Evolutionary conservation across 169 alveolate genomes (phyloP).

Genomic region (Eimeria nieschulzi): DNA sequence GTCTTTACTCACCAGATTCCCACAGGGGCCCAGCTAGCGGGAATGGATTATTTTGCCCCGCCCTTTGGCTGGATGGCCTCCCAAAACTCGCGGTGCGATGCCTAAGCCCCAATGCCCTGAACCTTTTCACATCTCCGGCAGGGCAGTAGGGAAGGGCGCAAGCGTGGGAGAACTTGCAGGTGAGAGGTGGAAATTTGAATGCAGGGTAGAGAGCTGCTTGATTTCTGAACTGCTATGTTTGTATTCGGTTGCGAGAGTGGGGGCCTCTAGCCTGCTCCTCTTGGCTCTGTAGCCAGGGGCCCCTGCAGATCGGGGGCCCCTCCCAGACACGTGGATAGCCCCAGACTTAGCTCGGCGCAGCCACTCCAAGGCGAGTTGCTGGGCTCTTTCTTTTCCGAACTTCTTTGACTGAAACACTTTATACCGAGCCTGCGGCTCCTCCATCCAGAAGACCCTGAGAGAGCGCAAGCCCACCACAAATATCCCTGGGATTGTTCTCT

Average conservation of each 20-base stretch:
- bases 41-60: no score
- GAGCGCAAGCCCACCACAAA: neutral
- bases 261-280: conserved; percentile 51
- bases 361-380: conserved; percentile 76
- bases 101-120: no score
- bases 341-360: conserved; percentile 73
- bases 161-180: conserved; percentile 53
- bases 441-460: conserved; percentile 73
- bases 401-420: conserved; percentile 75
- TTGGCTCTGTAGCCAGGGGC: conserved; percentile 52
- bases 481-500: neutral
- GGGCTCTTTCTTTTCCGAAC: conserved; percentile 75
- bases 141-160: conserved; percentile 58
- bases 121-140: neutral
- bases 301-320: conserved; percentile 65
- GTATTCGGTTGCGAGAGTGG: conserved; percentile 59
- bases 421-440: conserved; percentile 70
- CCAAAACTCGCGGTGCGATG: no score
- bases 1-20: no score
- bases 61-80: no score
- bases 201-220: conserved; percentile 60
- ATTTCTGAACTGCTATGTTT: conserved; percentile 58
- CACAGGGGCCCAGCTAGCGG: no score
- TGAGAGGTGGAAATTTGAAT: conserved; percentile 37
- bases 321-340: conserved; percentile 54